Percentiles rank a stretch among this genome's conserved stretches.
These are phyloP conservation scores for Xylaria sp. DNA, from an alignment of 2,329 filamentous ascomycete genomes.

Conservation along the genomic window DNA sequence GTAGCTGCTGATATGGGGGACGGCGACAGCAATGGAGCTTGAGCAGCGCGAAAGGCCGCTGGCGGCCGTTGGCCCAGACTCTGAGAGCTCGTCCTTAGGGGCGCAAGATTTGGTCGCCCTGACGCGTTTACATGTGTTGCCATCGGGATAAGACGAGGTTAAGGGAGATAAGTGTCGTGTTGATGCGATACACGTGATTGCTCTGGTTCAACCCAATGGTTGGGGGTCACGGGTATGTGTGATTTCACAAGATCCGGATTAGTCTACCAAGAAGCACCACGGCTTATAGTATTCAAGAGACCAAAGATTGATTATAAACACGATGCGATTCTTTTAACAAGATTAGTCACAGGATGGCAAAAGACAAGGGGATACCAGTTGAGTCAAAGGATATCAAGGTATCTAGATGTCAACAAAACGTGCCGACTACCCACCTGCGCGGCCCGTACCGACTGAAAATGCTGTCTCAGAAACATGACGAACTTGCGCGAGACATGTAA, in stretches of 20 bases:
- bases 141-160: conserved; percentile 22
- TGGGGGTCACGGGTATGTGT: neutral
- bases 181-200: neutral
- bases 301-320: conserved; percentile 27
- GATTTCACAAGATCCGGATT: neutral
- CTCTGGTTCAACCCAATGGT: neutral
- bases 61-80: conserved; percentile 34
- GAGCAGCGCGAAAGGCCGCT: conserved; percentile 33
- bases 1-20: conserved; percentile 41
- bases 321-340: conserved; percentile 16
- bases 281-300: conserved; percentile 24
- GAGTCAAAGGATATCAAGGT: conserved; percentile 31
- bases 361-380: conserved; percentile 22
- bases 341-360: conserved; percentile 16
- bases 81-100: conserved; percentile 44
- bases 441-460: neutral
- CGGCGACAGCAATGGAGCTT: conserved; percentile 37
- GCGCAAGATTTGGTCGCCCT: conserved; percentile 43
- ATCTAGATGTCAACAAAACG: conserved; percentile 16
- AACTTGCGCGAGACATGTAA: conserved; percentile 7
- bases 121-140: conserved; percentile 41
- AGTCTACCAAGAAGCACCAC: neutral
- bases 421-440: conserved; percentile 5
- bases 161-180: neutral
- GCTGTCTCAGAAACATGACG: conserved; percentile 12